Evolutionary conservation across 495 filamentous ascomycete genomes (phyloP).

Genomic region (Aspergillus mulundensis): DNA sequence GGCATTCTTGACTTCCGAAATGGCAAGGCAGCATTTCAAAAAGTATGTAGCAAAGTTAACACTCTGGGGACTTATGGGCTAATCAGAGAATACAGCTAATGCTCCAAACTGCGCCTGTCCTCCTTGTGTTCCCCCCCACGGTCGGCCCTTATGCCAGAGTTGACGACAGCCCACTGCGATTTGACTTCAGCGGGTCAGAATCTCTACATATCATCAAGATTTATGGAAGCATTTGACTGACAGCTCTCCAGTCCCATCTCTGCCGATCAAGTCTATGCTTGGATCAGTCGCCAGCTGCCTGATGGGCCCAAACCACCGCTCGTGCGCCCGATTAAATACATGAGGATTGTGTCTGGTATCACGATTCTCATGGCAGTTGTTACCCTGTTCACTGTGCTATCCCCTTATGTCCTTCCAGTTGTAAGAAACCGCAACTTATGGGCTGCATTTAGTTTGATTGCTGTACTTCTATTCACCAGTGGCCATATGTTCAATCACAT

Average conservation of each 20-base stretch:
- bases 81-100: slow-evolving; percentile 60
- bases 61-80: not conserved
- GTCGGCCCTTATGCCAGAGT: slow-evolving; percentile 73
- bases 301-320: slow-evolving; percentile 69
- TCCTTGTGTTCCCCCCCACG: slow-evolving; percentile 86
- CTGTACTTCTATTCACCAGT: slow-evolving; percentile 88
- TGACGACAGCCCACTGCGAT: slow-evolving; percentile 66
- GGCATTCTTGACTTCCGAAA: slow-evolving; percentile 85
- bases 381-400: slow-evolving; percentile 68
- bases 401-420: slow-evolving; percentile 78
- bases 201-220: not conserved
- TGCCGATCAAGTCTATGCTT: slow-evolving; percentile 73
- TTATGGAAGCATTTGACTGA: not conserved
- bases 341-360: slow-evolving; percentile 62
- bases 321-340: slow-evolving; percentile 81
- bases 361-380: slow-evolving; percentile 63
- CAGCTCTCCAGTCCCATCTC: slow-evolving; percentile 53
- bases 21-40: slow-evolving; percentile 82
- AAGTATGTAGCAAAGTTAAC: slow-evolving; percentile 49
- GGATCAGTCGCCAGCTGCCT: slow-evolving; percentile 74
- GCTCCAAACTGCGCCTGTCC: slow-evolving; percentile 90
- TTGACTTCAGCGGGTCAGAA: slow-evolving; percentile 84
- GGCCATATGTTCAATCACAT: slow-evolving; percentile 99
- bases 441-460: slow-evolving; percentile 85
- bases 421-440: slow-evolving; percentile 89